These are phyloP conservation scores for Arachnomyces sp. DNA, from an alignment of 2,329 filamentous ascomycete genomes.

Conservation along the genomic window DNA sequence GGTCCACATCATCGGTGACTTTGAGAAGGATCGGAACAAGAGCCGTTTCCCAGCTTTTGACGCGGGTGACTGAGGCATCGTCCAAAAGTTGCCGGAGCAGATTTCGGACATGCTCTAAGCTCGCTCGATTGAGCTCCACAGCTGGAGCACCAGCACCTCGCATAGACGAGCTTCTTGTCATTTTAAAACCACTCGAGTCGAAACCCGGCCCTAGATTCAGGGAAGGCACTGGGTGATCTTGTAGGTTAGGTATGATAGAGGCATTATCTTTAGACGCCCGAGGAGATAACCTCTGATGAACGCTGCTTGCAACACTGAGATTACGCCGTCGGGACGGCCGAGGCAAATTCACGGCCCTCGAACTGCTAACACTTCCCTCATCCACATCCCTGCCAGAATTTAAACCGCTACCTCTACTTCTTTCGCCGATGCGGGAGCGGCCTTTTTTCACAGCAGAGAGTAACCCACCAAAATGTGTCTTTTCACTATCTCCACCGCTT, in stretches of 20 bases:
- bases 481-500: constrained; percentile 64
- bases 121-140: constrained; percentile 80
- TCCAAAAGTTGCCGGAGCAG: constrained; percentile 75
- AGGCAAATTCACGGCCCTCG: constrained; percentile 52
- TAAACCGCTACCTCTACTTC: constrained; percentile 64
- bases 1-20: constrained; percentile 89
- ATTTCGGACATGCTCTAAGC: constrained; percentile 78
- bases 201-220: constrained; percentile 40
- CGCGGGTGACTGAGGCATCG: constrained; percentile 66
- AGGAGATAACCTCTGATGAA: constrained; percentile 64
- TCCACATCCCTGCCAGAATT: constrained; percentile 60
- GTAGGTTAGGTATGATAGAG: constrained; percentile 35
- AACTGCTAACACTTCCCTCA: constrained; percentile 56
- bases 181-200: constrained; percentile 35
- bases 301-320: constrained; percentile 71
- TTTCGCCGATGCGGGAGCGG: constrained; percentile 64
- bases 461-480: constrained; percentile 62
- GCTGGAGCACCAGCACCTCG: constrained; percentile 64
- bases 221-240: constrained; percentile 34
- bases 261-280: constrained; percentile 54
- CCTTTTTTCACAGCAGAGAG: constrained; percentile 68
- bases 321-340: constrained; percentile 68
- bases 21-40: constrained; percentile 82
- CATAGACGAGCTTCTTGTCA: constrained; percentile 77
- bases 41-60: constrained; percentile 78